These are phyloP conservation scores for Gossypium aridum DNA, from an alignment of 441 rosid species.

Conservation along the genomic window DNA sequence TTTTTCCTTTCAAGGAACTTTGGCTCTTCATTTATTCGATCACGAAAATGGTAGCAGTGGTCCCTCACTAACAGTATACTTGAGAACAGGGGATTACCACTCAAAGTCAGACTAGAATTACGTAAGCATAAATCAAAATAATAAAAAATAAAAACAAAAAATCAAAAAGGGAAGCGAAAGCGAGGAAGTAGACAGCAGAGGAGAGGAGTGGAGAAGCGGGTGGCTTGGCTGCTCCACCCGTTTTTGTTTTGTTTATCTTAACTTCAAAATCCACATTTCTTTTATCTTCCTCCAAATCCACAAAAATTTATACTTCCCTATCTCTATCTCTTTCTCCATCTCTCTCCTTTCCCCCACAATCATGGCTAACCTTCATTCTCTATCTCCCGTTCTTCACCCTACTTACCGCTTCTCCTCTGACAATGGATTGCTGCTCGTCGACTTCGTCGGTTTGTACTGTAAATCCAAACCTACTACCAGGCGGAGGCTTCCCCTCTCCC, in stretches of 20 bases:
- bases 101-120: neutral
- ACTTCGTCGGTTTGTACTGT: constrained; percentile 62
- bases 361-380: constrained; percentile 52
- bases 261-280: constrained; percentile 21
- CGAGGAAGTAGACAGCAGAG: constrained; percentile 20
- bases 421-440: constrained; percentile 43
- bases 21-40: too few relatives aligned
- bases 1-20: too few relatives aligned
- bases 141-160: neutral
- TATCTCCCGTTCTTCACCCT: constrained; percentile 55
- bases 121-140: neutral
- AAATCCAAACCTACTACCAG: constrained; percentile 47
- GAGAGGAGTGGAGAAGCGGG: constrained; percentile 34
- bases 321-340: constrained; percentile 2
- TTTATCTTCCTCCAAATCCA: constrained; percentile 11
- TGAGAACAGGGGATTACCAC: neutral
- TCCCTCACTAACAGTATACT: neutral
- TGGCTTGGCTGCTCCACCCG: constrained; percentile 29
- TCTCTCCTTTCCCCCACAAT: constrained; percentile 3
- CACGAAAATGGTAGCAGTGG: neutral
- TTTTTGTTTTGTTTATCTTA: constrained; percentile 24
- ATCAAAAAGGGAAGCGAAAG: neutral
- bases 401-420: constrained; percentile 34
- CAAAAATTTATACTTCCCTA: neutral
- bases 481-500: constrained; percentile 45